A percentile compares a stretch with the other conserved stretches of the same genome.
These are phyloP conservation scores for Podila clonocystis DNA, from an alignment of 192 early-diverging fungal genomes.

Conservation along the genomic window DNA sequence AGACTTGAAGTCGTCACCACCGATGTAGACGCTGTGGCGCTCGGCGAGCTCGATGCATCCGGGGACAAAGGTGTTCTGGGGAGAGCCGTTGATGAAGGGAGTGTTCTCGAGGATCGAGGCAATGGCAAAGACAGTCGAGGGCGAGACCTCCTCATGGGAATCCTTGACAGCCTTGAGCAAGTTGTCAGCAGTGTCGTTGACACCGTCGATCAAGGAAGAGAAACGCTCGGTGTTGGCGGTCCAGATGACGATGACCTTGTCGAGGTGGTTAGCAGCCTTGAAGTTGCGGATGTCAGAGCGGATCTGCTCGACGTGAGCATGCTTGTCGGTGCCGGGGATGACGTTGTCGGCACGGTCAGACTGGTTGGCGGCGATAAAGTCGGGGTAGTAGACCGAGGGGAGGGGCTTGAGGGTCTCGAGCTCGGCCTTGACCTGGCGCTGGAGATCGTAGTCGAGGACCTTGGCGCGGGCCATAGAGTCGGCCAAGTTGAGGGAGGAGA, in stretches of 20 bases:
- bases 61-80: constrained; percentile 99
- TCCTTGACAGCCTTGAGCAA: constrained; percentile 82
- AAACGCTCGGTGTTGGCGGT: constrained; percentile 99
- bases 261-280: constrained; percentile 87
- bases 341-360: constrained; percentile 96
- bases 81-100: constrained; percentile 98
- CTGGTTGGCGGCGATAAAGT: constrained; percentile 99
- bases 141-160: constrained; percentile 92
- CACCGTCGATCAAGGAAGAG: constrained; percentile 83
- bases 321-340: constrained; percentile 84
- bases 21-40: constrained; percentile 89
- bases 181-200: constrained; percentile 98
- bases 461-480: constrained; percentile 95
- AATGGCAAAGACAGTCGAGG: constrained; percentile 96
- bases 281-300: constrained; percentile 97
- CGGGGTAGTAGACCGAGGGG: constrained; percentile 98
- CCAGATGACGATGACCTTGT: constrained; percentile 97
- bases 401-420: constrained; percentile 86
- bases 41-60: constrained; percentile 92
- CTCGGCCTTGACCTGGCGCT: constrained; percentile 89
- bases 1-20: constrained; percentile 99
- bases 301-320: constrained; percentile 92
- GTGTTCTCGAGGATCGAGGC: constrained; percentile 95
- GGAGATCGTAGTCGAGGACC: constrained; percentile 96
- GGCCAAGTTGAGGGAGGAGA: constrained; percentile 85